Evolutionary conservation across 306 rosid species (phyloP), one percentile per base, ranked within the genome.

Genomic region (Nissolia schottii): DNA sequence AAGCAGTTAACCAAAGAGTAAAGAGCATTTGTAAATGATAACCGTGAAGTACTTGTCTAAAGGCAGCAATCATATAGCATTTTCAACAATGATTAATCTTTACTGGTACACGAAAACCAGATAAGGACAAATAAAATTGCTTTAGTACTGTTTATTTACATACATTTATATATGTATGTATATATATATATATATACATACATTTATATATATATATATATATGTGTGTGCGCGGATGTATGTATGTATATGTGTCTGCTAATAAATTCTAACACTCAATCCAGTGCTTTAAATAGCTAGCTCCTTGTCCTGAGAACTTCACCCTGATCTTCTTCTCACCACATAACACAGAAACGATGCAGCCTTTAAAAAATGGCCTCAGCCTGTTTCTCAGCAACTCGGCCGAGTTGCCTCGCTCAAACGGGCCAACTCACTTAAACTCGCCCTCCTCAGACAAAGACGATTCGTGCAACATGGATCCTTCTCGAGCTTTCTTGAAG

Each of bases 401-500:
- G 2, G 0, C 45, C 1, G 59, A 20, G 59, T 28, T 43, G 77
- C 59, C 51, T 8, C 50, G 8, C 38, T 37, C 69, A 2, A 72
- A 72, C 37, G 77, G 77, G 18, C 27, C 25, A 6, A 46, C 77
- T 72, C 68, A 25, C 81, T 18, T 48, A 10, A 50, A 53, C 27
- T 79, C 69, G 51, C 74, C 18, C 46, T 3, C 7, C n/a, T 18
- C 54, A 19, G 67, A 27, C 2, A 43, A 27, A 32, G 18, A 31
- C 11, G 64, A 62, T 57, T 79, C 81, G 77, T 67, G 18, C 38
- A 73, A 66, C 71, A 67, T 71, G 77, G 96, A 89, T 78, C 84
- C 75, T 24, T 79, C 92, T 51, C 86, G 96, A 56, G 81, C 61
- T 77, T 89, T 87, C 49, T n/a, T 87, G 76, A 78, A 40, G 24